Percentiles rank a stretch among this genome's conserved stretches.
phyloP scores from a whole-genome alignment of 1,284 basidiomycete genomes.

The Coniferiporia weirii region DNA sequence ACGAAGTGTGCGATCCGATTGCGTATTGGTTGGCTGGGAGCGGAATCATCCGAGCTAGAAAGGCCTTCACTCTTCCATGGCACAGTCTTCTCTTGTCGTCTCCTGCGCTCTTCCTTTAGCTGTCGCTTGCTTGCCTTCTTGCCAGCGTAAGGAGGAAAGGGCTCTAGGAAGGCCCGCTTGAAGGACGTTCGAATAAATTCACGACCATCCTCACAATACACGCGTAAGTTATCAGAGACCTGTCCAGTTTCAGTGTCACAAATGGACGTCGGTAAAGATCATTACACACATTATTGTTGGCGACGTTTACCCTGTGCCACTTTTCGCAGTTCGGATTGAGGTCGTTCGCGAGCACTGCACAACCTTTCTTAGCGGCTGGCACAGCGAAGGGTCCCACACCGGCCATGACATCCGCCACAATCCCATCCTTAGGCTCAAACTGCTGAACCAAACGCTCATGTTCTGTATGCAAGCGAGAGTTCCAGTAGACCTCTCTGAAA shows the following conservation, averaged over 20 bases:
- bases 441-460: constrained; percentile 77
- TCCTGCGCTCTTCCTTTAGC: constrained; percentile 31
- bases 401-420: constrained; percentile 92
- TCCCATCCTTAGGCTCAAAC: constrained; percentile 64
- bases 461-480: constrained; percentile 89
- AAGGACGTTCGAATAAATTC: constrained; percentile 70
- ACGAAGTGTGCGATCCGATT: constrained; percentile 80
- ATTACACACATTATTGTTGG: constrained; percentile 62
- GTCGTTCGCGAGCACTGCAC: constrained; percentile 89
- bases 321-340: constrained; percentile 86
- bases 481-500: constrained; percentile 97
- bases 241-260: constrained; percentile 28
- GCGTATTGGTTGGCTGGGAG: constrained; percentile 29
- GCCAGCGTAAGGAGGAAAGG: constrained; percentile 53
- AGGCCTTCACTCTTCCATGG: constrained; percentile 14
- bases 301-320: constrained; percentile 73
- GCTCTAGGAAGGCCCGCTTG: constrained; percentile 48
- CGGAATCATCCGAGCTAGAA: constrained; percentile 6
- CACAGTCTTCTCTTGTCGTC: background rate
- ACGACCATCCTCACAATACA: constrained; percentile 79
- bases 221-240: constrained; percentile 65
- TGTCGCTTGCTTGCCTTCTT: constrained; percentile 42
- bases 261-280: background rate
- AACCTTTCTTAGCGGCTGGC: constrained; percentile 88
- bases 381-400: constrained; percentile 97